Conservation (phyloP, 2,329 filamentous ascomycete species). For the Purpureocillium takamizusanense region DNA sequence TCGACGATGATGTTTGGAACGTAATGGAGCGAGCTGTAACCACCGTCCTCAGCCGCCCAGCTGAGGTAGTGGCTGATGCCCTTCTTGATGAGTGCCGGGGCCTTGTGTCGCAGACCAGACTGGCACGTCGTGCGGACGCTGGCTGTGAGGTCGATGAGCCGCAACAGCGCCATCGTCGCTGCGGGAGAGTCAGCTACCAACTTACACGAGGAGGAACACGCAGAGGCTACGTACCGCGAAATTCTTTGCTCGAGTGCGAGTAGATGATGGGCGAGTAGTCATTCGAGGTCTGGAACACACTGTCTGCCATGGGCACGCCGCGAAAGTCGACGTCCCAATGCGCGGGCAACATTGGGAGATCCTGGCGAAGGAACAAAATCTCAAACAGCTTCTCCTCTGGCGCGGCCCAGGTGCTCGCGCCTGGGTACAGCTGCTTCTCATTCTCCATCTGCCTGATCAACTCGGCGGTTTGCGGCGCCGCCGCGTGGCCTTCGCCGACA, state of each 20-base stretch:
- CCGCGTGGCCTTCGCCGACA: background rate
- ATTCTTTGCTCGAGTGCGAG: constrained; percentile 24
- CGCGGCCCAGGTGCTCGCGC: constrained; percentile 38
- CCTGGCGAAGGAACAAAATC: constrained; percentile 30
- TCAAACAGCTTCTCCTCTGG: constrained; percentile 38
- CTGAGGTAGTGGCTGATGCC: constrained; percentile 24
- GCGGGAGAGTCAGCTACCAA: constrained; percentile 7
- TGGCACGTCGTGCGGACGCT: constrained; percentile 24
- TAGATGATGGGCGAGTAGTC: constrained; percentile 26
- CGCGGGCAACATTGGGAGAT: constrained; percentile 28
- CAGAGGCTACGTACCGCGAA: constrained; percentile 20
- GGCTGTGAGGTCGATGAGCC: constrained; percentile 30
- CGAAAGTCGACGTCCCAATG: constrained; percentile 32
- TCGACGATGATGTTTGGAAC: constrained; percentile 30
- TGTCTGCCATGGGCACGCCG: constrained; percentile 27
- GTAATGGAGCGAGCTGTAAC: constrained; percentile 21
- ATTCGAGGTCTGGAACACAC: constrained; percentile 22
- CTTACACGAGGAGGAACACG: background rate
- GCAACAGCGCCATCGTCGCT: constrained; percentile 30
- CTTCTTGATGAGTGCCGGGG: constrained; percentile 22
- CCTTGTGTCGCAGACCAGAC: constrained; percentile 21
- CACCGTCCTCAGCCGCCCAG: constrained; percentile 33
- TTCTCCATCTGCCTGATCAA: constrained; percentile 29
- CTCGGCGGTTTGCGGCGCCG: background rate
- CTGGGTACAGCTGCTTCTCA: constrained; percentile 31